phyloP scores from a whole-genome alignment of 768 basidiomycete species.

The Cytidiella melzeri region DNA sequence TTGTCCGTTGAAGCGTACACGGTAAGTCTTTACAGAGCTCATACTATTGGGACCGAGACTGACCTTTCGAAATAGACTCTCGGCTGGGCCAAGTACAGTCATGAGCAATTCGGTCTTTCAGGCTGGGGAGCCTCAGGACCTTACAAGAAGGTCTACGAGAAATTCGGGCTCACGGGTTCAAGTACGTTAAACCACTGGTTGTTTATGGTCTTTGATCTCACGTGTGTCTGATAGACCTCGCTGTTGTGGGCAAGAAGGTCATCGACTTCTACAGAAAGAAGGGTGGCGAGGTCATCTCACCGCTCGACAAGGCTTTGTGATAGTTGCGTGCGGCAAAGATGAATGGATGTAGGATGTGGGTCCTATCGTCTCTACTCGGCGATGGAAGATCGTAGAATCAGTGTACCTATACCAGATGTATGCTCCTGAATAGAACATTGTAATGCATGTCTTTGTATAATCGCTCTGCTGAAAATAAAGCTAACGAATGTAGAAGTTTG shows the following conservation, averaged over 20 bases:
- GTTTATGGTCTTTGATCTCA: neutral
- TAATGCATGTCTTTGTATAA: too few relatives aligned
- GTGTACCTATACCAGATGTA: neutral
- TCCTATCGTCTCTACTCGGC: neutral
- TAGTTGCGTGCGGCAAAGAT: neutral
- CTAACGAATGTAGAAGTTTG: too few relatives aligned
- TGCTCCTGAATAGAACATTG: neutral
- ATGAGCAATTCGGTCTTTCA: conserved; percentile 76
- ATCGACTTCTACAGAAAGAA: conserved; percentile 81
- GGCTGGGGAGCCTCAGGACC: conserved; percentile 89
- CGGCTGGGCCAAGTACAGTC: conserved; percentile 88
- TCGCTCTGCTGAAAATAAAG: too few relatives aligned
- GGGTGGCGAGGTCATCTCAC: conserved; percentile 66
- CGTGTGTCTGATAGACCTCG: conserved; percentile 49
- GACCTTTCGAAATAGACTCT: conserved; percentile 36
- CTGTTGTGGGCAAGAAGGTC: conserved; percentile 78
- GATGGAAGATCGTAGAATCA: neutral
- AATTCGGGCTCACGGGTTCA: conserved; percentile 76
- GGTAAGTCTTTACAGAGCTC: neutral
- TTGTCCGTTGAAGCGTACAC: conserved; percentile 82
- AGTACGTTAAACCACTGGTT: conserved; percentile 38
- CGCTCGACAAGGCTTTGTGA: conserved; percentile 67
- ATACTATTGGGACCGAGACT: conserved; percentile 3
- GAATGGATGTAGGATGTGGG: neutral
- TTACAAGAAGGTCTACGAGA: conserved; percentile 86